A percentile compares a stretch with the other conserved stretches of the same genome.
These are phyloP conservation scores for Trichoderma koningii DNA, from an alignment of 2,329 filamentous ascomycete genomes.

Conservation along the genomic window DNA sequence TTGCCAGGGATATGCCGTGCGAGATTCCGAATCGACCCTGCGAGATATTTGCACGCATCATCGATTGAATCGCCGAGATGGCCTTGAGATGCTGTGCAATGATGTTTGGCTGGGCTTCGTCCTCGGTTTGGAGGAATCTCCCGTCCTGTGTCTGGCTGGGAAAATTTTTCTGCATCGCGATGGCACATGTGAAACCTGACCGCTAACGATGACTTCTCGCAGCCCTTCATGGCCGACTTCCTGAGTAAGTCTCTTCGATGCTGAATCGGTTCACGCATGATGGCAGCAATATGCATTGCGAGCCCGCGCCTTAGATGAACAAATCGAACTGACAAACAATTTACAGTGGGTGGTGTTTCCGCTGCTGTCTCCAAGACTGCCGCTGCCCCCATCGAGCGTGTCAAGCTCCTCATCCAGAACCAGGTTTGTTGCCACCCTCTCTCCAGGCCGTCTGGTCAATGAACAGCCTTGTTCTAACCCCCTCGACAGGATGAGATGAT, in stretches of 20 bases:
- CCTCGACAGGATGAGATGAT: conserved; percentile 93
- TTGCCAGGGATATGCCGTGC: conserved; percentile 26
- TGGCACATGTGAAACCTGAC: conserved; percentile 22
- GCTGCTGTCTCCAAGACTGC: conserved; percentile 99
- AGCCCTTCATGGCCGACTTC: conserved; percentile 98
- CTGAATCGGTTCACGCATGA: conserved; percentile 8
- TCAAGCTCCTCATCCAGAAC: conserved; percentile 99
- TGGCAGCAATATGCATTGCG: conserved; percentile 8
- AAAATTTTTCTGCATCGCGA: conserved; percentile 17
- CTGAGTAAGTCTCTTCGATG: conserved; percentile 73
- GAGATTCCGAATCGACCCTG: conserved; percentile 14
- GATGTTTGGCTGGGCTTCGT: conserved; percentile 1
- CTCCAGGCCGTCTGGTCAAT: not conserved
- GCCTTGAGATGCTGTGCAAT: conserved; percentile 1
- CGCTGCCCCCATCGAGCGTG: conserved; percentile 99
- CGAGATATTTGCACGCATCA: conserved; percentile 21
- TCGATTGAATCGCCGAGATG: conserved; percentile 31
- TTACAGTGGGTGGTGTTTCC: conserved; percentile 97
- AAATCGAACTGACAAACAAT: conserved; percentile 29
- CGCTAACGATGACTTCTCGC: conserved; percentile 33
- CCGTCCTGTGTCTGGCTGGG: conserved; percentile 10
- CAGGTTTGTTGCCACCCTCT: conserved; percentile 73
- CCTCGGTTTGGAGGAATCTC: not conserved
- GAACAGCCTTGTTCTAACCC: conserved; percentile 37
- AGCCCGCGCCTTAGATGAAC: conserved; percentile 21